Evolutionary conservation across 441 rosid genomes (phyloP).

Genomic region (Dalechampia spathulata): DNA sequence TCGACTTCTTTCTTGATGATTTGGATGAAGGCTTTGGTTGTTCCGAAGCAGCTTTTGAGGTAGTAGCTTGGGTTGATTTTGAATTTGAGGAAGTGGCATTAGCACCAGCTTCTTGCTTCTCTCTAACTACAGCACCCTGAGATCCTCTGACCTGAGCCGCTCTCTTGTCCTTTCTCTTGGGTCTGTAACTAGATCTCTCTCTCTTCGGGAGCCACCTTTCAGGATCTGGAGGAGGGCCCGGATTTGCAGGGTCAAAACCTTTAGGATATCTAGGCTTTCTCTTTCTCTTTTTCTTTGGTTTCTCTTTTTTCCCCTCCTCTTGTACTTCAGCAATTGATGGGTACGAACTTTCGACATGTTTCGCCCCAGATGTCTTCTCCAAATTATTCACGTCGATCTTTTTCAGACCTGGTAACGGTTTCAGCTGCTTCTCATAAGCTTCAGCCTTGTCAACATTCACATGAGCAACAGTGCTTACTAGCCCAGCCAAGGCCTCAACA

Average conservation of each 20-base stretch:
- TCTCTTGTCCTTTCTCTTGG: conserved; percentile 89
- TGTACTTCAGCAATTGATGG: conserved; percentile 27
- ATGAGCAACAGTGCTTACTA: conserved; percentile 71
- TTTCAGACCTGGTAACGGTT: conserved; percentile 66
- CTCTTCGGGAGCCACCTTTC: conserved; percentile 97
- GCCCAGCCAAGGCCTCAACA: conserved; percentile 70
- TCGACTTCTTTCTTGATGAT: conserved; percentile 71
- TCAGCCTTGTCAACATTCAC: conserved; percentile 84
- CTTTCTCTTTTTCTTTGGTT: conserved; percentile 86
- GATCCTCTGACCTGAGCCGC: conserved; percentile 94
- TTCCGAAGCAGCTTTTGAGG: conserved; percentile 38
- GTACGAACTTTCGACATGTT: conserved; percentile 46
- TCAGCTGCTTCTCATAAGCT: conserved; percentile 67
- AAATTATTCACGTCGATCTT: conserved; percentile 63
- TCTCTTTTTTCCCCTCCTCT: conserved; percentile 72
- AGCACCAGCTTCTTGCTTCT: conserved; percentile 60
- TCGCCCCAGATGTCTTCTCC: conserved; percentile 86
- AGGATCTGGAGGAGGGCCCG: conserved; percentile 93
- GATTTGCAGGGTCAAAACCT: conserved; percentile 90
- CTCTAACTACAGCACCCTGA: conserved; percentile 77
- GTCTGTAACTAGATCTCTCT: conserved; percentile 90
- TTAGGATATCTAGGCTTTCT: conserved; percentile 92
- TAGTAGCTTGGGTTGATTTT: conserved; percentile 37
- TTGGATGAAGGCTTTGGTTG: conserved; percentile 48
- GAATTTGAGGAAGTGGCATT: conserved; percentile 33